These are phyloP conservation scores for Arctostaphylos glauca DNA, from an alignment of 148 eudicot genomes.

Conservation along the genomic window DNA sequence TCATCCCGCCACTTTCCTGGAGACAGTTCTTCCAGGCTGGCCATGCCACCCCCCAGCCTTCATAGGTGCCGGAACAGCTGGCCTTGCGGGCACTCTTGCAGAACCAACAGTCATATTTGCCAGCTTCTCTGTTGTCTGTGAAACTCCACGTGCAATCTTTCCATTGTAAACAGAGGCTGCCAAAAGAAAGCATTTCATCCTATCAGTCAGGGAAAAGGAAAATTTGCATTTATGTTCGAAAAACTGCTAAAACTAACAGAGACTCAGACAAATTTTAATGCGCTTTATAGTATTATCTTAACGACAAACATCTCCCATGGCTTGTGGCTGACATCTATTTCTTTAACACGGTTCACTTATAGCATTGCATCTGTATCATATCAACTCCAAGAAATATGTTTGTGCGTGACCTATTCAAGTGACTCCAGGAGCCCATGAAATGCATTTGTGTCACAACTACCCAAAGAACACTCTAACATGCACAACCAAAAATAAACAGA, in stretches of 20 bases:
- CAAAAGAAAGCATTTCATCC: neutral
- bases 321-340: neutral
- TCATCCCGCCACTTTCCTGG: conserved; percentile 76
- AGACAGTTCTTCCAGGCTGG: conserved; percentile 43
- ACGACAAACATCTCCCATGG: too few relatives aligned
- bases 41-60: conserved; percentile 92
- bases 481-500: neutral
- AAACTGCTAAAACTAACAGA: neutral
- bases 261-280: neutral
- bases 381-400: neutral
- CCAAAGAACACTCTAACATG: neutral
- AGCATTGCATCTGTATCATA: neutral
- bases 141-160: conserved; percentile 42
- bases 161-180: conserved; percentile 43
- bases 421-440: neutral
- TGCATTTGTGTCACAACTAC: neutral
- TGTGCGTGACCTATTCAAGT: neutral
- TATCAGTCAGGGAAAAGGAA: neutral
- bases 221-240: neutral
- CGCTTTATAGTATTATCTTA: too few relatives aligned
- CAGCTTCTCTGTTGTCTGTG: conserved; percentile 63
- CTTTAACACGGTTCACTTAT: neutral
- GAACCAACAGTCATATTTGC: conserved; percentile 49
- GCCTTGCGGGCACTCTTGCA: conserved; percentile 47
- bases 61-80: conserved; percentile 64